phyloP scores from a whole-genome alignment of 2,329 filamentous ascomycete genomes.

The Xylaria sp. region DNA sequence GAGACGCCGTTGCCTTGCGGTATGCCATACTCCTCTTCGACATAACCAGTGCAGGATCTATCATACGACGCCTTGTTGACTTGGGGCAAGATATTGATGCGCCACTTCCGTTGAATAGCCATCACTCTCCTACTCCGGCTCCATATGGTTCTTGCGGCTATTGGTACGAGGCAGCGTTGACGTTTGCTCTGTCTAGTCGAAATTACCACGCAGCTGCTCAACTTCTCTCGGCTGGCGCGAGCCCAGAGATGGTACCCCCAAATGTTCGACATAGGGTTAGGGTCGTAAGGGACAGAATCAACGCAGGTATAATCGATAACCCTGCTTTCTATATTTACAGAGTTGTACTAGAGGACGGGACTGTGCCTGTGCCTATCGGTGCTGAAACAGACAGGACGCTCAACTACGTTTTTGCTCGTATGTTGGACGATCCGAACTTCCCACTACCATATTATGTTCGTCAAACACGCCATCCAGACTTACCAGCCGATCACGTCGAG shows the following conservation, averaged over 20 bases:
- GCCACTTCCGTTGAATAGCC: background rate
- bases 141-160: background rate
- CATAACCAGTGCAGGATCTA: background rate
- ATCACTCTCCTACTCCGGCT: background rate
- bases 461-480: too few relatives aligned
- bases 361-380: background rate
- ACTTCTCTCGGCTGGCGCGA: slow-evolving; percentile 1
- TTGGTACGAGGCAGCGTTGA: slow-evolving; percentile 7
- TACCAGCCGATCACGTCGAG: slow-evolving; percentile 37
- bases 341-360: background rate
- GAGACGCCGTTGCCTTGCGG: background rate
- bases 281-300: background rate
- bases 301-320: background rate
- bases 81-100: slow-evolving; percentile 2
- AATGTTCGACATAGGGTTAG: slow-evolving; percentile 33
- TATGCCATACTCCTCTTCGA: slow-evolving; percentile 1
- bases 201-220: slow-evolving; percentile 13
- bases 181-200: background rate
- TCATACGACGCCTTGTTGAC: background rate
- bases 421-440: background rate
- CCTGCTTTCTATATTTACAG: background rate
- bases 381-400: background rate
- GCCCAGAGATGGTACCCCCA: slow-evolving; percentile 3
- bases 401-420: background rate
- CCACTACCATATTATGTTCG: background rate